Conservation (phyloP, 2,329 filamentous ascomycete species). For the Coniella vitis region DNA sequence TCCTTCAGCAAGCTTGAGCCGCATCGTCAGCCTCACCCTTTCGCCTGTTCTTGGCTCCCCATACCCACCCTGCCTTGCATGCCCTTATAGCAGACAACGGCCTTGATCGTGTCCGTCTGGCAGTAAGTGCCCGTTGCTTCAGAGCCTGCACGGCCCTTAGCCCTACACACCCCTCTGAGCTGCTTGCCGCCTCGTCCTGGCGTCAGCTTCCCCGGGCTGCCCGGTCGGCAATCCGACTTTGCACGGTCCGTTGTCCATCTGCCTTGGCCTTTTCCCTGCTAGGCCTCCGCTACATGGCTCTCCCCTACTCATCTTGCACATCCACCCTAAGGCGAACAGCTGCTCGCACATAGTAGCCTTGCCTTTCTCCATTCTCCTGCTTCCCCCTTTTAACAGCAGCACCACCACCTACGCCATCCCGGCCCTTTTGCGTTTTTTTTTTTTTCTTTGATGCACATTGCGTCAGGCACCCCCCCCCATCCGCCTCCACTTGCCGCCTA, state of each 20-base stretch:
- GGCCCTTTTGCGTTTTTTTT: background rate
- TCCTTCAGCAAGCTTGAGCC: no score
- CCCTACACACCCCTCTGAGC: background rate
- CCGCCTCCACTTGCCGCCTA: background rate
- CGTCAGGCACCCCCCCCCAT: constrained; percentile 14
- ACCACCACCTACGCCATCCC: constrained; percentile 2
- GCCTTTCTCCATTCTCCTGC: background rate
- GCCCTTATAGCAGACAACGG: no score
- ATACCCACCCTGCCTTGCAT: background rate
- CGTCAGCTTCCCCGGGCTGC: background rate
- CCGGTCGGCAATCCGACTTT: background rate
- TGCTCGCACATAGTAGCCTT: background rate
- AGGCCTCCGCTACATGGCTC: background rate
- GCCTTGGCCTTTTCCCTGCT: background rate
- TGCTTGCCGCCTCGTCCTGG: background rate
- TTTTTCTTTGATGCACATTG: constrained; percentile 6
- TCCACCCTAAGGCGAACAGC: background rate
- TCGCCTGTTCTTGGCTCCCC: background rate
- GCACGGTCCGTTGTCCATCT: background rate
- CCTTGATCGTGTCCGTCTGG: no score
- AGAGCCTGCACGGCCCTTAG: background rate
- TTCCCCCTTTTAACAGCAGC: background rate
- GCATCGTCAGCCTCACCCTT: no score
- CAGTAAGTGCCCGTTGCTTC: background rate
- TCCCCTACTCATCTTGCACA: background rate